Percentiles rank a stretch among this genome's conserved stretches.
Evolutionary conservation across 331 rosid genomes (phyloP).

Genomic region (Acacia pycnantha): DNA sequence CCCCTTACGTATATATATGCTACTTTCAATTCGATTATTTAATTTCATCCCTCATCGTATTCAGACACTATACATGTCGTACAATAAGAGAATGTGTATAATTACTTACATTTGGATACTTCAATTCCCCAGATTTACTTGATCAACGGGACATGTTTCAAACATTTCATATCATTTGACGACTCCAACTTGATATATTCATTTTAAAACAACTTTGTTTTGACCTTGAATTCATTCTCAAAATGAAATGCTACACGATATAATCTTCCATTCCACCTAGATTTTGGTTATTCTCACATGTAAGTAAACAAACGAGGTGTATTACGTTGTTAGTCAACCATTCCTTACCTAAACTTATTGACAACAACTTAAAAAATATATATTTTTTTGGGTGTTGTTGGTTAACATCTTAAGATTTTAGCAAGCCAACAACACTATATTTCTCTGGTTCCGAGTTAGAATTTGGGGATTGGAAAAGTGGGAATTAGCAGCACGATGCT

Average conservation of each 20-base stretch:
- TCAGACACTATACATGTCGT: too few relatives aligned
- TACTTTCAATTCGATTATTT: neutral
- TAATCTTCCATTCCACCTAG: neutral
- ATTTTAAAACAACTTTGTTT: neutral
- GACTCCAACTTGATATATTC: neutral
- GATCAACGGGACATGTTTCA: neutral
- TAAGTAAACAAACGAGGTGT: neutral
- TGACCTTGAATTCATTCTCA: neutral
- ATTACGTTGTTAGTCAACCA: neutral
- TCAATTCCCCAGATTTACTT: neutral
- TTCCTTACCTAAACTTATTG: neutral
- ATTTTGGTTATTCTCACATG: neutral
- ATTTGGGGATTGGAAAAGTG: conserved; percentile 25
- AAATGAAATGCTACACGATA: neutral
- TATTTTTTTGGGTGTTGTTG: neutral
- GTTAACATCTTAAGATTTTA: neutral
- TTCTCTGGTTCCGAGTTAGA: conserved; percentile 27
- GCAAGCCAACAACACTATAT: conserved; percentile 17
- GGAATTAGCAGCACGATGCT: too few relatives aligned
- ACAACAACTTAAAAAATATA: neutral
- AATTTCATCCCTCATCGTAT: too few relatives aligned
- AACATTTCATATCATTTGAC: neutral
- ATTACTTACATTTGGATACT: neutral
- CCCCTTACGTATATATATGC: neutral
- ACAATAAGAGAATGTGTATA: neutral